A percentile compares a stretch with the other conserved stretches of the same genome.
phyloP scores from a whole-genome alignment of 2,329 filamentous ascomycete genomes.

The Sphaerulina musiva region DNA sequence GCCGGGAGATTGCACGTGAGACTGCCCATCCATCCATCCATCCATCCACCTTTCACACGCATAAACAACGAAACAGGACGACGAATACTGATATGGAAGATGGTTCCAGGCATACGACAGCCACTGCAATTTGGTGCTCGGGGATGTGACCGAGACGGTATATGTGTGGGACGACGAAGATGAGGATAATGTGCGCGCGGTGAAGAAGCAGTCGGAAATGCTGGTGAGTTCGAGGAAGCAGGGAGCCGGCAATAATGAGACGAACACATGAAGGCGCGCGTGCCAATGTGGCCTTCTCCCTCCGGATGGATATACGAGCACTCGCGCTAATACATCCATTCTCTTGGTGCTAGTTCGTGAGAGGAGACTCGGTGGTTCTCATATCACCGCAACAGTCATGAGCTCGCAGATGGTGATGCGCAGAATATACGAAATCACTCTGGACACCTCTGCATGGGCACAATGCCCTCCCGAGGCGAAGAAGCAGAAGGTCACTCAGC shows the following conservation, averaged over 20 bases:
- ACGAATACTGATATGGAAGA: constrained; percentile 10
- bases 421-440: background rate
- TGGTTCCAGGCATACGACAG: constrained; percentile 80
- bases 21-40: constrained; percentile 11
- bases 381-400: constrained; percentile 38
- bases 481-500: no score
- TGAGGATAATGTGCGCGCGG: constrained; percentile 71
- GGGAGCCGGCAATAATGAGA: no score
- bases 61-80: no score
- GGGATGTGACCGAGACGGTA: constrained; percentile 95
- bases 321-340: background rate
- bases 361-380: constrained; percentile 48
- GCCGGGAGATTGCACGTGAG: constrained; percentile 90
- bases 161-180: constrained; percentile 83
- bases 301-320: background rate
- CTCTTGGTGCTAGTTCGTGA: background rate
- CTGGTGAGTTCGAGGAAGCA: constrained; percentile 37
- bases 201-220: constrained; percentile 98
- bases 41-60: background rate
- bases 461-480: no score
- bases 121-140: constrained; percentile 93
- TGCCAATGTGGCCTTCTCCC: no score
- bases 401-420: background rate
- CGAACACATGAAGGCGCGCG: no score
- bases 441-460: background rate